Evolutionary conservation across 768 basidiomycete genomes (phyloP).

Genomic region (Russula earlei): DNA sequence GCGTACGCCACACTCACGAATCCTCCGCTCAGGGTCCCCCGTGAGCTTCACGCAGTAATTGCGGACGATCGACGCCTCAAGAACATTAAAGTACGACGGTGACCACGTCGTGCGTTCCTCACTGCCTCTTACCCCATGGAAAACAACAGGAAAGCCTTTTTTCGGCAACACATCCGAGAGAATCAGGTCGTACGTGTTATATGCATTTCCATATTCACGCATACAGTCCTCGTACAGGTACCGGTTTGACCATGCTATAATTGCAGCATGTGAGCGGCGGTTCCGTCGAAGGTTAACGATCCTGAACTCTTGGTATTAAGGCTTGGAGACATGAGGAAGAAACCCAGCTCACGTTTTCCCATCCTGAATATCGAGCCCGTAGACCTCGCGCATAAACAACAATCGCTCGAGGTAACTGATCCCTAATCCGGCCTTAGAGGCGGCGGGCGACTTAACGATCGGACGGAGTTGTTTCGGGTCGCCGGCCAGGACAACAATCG

Average conservation of each 20-base stretch:
- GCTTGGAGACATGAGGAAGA: background rate
- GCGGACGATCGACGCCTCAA: constrained; percentile 30
- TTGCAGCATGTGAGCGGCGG: constrained; percentile 26
- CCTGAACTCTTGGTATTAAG: constrained; percentile 12
- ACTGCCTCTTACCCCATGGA: constrained; percentile 28
- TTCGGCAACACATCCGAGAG: constrained; percentile 25
- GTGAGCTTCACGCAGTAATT: constrained; percentile 27
- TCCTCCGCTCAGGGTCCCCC: constrained; percentile 23
- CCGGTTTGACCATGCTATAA: constrained; percentile 48
- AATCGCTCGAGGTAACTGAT: constrained; percentile 31
- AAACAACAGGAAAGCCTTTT: constrained; percentile 26
- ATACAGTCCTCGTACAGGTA: constrained; percentile 31
- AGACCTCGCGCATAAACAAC: constrained; percentile 26
- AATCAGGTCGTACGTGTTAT: constrained; percentile 23
- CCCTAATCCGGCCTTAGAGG: constrained; percentile 24
- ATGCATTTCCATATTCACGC: constrained; percentile 23
- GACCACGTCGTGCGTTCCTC: constrained; percentile 29
- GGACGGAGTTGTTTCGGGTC: constrained; percentile 33
- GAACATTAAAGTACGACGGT: constrained; percentile 33
- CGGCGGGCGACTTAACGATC: constrained; percentile 26
- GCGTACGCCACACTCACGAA: constrained; percentile 23
- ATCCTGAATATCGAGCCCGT: constrained; percentile 20
- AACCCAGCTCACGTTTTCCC: constrained; percentile 27
- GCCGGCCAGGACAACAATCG: constrained; percentile 32
- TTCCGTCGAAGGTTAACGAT: constrained; percentile 16